Conservation (phyloP, 257 asterid genomes). For the Solanum etuberosum region DNA sequence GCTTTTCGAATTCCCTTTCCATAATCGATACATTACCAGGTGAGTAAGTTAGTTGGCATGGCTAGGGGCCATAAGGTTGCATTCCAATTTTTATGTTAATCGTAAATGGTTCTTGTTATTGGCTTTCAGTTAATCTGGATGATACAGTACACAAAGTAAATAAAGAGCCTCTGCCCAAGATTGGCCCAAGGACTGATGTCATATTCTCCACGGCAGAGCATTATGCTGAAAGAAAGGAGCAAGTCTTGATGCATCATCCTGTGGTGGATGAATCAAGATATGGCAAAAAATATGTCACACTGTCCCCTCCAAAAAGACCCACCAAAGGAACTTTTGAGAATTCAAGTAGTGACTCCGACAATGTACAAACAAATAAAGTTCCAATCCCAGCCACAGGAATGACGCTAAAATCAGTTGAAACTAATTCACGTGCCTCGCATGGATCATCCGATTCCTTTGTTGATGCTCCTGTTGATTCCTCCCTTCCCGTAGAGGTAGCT, state of each 20-base stretch:
- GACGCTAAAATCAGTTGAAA: slow-evolving; percentile 25
- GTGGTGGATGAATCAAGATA: slow-evolving; percentile 27
- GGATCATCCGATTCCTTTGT: slow-evolving; percentile 23
- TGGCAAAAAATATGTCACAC: slow-evolving; percentile 29
- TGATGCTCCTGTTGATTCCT: slow-evolving; percentile 35
- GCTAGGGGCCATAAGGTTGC: neutral
- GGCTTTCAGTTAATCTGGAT: slow-evolving; percentile 40
- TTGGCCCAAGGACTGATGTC: slow-evolving; percentile 20
- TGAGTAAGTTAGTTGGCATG: slow-evolving; percentile 11
- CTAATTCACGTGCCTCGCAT: slow-evolving; percentile 27
- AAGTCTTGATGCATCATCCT: slow-evolving; percentile 29
- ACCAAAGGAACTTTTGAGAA: slow-evolving; percentile 34
- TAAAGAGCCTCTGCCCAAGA: slow-evolving; percentile 29
- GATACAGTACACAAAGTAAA: slow-evolving; percentile 29
- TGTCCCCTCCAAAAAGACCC: slow-evolving; percentile 38
- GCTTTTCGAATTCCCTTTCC: slow-evolving; percentile 75
- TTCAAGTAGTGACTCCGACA: slow-evolving; percentile 42
- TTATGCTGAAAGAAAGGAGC: slow-evolving; percentile 29
- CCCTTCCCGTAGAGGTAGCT: slow-evolving; percentile 76
- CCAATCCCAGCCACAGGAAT: slow-evolving; percentile 24
- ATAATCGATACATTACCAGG: slow-evolving; percentile 81
- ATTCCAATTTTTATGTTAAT: neutral
- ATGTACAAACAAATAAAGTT: slow-evolving; percentile 24
- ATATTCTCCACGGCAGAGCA: slow-evolving; percentile 26
- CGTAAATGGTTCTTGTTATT: neutral